A percentile compares a stretch with the other conserved stretches of the same genome.
These are phyloP conservation scores for Dryas alaskensis DNA, from an alignment of 306 rosid genomes.

Conservation along the genomic window DNA sequence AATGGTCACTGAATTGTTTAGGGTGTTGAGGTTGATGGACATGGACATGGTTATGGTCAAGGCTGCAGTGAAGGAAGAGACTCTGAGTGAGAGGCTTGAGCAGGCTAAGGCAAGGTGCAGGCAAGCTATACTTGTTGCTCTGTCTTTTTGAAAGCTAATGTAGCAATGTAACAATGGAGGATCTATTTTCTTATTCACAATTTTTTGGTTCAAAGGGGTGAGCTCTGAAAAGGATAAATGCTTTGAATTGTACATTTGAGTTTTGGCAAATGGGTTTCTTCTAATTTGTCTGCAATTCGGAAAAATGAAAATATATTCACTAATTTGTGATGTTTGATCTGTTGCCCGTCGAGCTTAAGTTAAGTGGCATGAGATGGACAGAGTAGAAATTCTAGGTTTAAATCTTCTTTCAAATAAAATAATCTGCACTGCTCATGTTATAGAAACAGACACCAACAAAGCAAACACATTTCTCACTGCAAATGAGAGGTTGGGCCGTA, in stretches of 20 bases:
- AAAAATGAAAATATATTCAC: background rate
- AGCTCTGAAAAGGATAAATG: background rate
- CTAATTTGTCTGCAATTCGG: background rate
- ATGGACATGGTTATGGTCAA: conserved; percentile 94
- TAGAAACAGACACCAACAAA: background rate
- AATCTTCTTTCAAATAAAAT: background rate
- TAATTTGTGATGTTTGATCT: background rate
- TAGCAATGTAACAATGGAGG: background rate
- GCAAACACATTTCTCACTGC: background rate
- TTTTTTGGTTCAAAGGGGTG: background rate
- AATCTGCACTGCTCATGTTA: background rate
- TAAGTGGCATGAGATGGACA: background rate
- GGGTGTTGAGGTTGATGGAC: conserved; percentile 82
- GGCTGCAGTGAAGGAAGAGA: conserved; percentile 82
- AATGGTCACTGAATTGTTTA: conserved; percentile 71
- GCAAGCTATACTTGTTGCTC: conserved; percentile 92
- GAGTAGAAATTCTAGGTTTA: background rate
- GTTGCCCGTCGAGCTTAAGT: background rate
- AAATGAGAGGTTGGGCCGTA: background rate
- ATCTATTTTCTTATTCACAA: background rate
- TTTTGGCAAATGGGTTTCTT: background rate
- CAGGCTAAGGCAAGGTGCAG: conserved; percentile 93
- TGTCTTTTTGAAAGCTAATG: conserved; percentile 48
- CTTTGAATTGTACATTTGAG: background rate
- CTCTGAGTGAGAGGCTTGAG: conserved; percentile 62